Evolutionary conservation across 768 basidiomycete genomes (phyloP).

Genomic region (Serendipita sp.): DNA sequence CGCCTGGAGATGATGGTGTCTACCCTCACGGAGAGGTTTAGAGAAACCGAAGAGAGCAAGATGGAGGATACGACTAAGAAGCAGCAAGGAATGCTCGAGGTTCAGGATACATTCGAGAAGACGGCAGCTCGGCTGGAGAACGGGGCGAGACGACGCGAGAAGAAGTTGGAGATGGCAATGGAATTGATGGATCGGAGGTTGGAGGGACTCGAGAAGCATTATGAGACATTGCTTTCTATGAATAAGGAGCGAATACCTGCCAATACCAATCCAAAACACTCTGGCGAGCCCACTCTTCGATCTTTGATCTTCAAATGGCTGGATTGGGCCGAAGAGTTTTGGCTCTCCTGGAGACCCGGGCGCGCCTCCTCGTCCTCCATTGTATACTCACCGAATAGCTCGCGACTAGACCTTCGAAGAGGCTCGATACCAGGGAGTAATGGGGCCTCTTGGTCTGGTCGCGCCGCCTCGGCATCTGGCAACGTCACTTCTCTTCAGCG

Average conservation of each 20-base stretch:
- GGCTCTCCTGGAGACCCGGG: background rate
- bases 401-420: background rate
- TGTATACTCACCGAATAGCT: background rate
- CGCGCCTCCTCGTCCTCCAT: background rate
- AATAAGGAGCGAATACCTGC: background rate
- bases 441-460: background rate
- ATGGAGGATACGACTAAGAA: background rate
- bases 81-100: background rate
- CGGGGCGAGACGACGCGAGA: background rate
- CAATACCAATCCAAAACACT: background rate
- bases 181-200: background rate
- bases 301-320: background rate
- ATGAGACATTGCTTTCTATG: background rate
- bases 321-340: background rate
- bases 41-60: background rate
- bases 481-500: background rate
- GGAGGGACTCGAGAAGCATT: background rate
- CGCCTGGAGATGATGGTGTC: slow-evolving; percentile 1
- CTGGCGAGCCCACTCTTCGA: background rate
- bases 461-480: background rate
- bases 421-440: too few species aligned
- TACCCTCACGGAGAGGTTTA: background rate
- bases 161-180: background rate
- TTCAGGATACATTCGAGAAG: background rate
- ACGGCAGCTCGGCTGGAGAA: background rate